A percentile compares a stretch with the other conserved stretches of the same genome.
These are phyloP conservation scores for Fusarium sp. DNA, from an alignment of 2,329 filamentous ascomycete genomes.

Conservation along the genomic window DNA sequence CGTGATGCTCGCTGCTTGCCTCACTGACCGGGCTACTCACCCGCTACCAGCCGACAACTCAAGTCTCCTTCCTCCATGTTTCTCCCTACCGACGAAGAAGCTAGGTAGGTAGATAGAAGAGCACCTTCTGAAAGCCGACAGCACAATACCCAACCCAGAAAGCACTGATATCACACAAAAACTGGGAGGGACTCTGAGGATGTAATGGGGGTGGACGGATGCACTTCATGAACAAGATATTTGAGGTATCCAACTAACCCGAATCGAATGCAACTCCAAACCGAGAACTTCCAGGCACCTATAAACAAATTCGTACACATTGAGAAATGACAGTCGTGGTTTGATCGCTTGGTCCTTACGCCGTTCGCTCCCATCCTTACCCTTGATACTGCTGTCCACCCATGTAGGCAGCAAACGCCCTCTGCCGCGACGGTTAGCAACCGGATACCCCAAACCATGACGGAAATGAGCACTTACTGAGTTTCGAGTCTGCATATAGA, in stretches of 20 bases:
- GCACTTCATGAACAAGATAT: constrained; percentile 2
- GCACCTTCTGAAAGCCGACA: too few relatives aligned
- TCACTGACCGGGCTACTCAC: background rate
- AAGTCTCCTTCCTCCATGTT: background rate
- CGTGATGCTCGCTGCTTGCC: background rate
- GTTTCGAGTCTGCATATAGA: constrained; percentile 95
- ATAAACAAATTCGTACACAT: background rate
- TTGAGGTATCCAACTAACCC: constrained; percentile 31
- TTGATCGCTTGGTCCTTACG: background rate
- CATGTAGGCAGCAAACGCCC: constrained; percentile 66
- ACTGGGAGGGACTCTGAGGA: background rate
- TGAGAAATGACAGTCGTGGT: background rate
- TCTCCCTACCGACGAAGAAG: background rate
- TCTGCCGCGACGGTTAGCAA: constrained; percentile 50
- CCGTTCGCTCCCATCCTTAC: constrained; percentile 4
- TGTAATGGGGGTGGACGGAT: background rate
- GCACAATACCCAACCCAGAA: background rate
- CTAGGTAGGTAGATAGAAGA: background rate
- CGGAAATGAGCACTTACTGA: constrained; percentile 62
- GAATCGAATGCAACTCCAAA: constrained; percentile 24
- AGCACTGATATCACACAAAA: background rate
- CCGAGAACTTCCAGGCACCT: background rate
- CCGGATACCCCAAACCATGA: background rate
- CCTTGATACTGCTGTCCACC: constrained; percentile 57
- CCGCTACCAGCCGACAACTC: background rate